Evolutionary conservation across 2,329 filamentous ascomycete genomes (phyloP).

Genomic region (Bipolaris bicolor): DNA sequence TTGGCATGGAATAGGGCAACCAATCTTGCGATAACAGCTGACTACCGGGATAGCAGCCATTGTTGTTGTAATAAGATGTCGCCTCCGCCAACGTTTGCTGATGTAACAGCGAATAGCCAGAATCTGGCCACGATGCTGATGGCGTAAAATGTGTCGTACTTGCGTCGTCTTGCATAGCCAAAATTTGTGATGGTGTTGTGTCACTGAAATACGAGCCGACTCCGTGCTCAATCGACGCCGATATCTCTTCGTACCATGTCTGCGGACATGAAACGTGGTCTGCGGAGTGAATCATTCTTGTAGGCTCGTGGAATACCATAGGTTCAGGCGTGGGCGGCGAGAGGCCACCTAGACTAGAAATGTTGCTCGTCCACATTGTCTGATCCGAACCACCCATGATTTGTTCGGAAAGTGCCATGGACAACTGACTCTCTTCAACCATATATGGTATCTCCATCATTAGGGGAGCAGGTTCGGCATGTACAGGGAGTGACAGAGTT

Average conservation of each 20-base stretch:
- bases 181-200: neutral
- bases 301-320: conserved; percentile 29
- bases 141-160: conserved; percentile 1
- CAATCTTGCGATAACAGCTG: neutral
- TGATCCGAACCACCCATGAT: conserved; percentile 25
- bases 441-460: conserved; percentile 32
- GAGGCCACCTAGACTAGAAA: conserved; percentile 8
- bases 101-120: neutral
- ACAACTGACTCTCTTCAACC: conserved; percentile 34
- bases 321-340: conserved; percentile 38
- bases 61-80: neutral
- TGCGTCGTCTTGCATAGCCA: too few species aligned
- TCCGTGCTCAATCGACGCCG: conserved; percentile 24
- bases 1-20: neutral
- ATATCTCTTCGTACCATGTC: conserved; percentile 34
- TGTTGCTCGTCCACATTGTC: conserved; percentile 23
- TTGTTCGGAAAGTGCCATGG: conserved; percentile 33
- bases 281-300: conserved; percentile 27
- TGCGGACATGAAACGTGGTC: conserved; percentile 30
- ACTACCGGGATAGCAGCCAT: neutral
- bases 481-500: conserved; percentile 26
- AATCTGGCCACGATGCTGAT: neutral
- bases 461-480: conserved; percentile 38
- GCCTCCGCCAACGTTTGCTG: neutral
- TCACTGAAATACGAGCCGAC: neutral